Percentiles rank a stretch among this genome's conserved stretches.
phyloP scores from a whole-genome alignment of 257 asterid species.

The Penstemon davidsonii region DNA sequence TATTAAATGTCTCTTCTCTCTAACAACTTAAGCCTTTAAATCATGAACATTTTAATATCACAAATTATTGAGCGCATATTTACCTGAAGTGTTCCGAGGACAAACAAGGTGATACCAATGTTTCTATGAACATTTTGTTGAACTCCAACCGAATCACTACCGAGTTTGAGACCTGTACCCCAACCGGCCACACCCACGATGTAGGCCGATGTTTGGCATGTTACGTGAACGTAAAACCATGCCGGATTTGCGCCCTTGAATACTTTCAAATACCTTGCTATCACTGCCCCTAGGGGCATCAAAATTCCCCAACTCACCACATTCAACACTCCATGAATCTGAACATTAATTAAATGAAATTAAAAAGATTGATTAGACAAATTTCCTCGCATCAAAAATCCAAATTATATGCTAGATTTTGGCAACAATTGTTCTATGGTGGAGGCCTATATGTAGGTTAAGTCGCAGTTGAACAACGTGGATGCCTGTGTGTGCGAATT shows the following conservation, averaged over 20 bases:
- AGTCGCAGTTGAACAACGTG: too few species aligned
- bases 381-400: background rate
- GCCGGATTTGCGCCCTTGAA: conserved; percentile 68
- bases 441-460: too few species aligned
- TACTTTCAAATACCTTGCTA: conserved; percentile 71
- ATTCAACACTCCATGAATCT: conserved; percentile 74
- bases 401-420: too few species aligned
- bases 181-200: conserved; percentile 77
- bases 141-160: conserved; percentile 55
- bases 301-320: conserved; percentile 83
- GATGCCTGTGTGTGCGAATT: too few species aligned
- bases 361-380: background rate
- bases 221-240: conserved; percentile 74
- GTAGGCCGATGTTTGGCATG: conserved; percentile 65
- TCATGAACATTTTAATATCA: too few species aligned
- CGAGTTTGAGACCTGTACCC: conserved; percentile 76
- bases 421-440: too few species aligned
- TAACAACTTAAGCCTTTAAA: too few species aligned
- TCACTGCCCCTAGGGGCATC: conserved; percentile 66
- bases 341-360: background rate
- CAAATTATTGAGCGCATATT: too few species aligned
- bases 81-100: conserved; percentile 77
- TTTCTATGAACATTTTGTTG: conserved; percentile 46
- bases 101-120: conserved; percentile 64
- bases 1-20: too few species aligned